Evolutionary conservation across 2,329 filamentous ascomycete genomes (phyloP).

Genomic region (Ceratocystis alfenasii): DNA sequence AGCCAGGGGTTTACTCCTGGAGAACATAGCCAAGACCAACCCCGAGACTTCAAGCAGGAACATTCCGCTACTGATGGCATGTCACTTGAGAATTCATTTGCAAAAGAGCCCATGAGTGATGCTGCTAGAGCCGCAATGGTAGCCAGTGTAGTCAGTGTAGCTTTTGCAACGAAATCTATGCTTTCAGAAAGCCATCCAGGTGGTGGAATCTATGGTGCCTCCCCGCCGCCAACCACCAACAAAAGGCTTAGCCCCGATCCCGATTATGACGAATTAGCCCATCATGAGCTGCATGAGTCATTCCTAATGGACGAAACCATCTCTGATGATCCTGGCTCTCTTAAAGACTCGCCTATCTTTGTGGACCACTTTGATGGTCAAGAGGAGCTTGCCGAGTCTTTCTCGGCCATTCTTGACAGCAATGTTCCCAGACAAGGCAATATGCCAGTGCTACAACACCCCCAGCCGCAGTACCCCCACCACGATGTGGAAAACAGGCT

Average conservation of each 20-base stretch:
- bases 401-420: conserved; percentile 22
- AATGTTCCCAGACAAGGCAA: conserved; percentile 16
- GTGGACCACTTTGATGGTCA: conserved; percentile 3
- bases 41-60: neutral
- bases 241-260: conserved; percentile 10
- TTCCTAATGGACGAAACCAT: neutral
- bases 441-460: neutral
- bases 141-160: conserved; percentile 19
- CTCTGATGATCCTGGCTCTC: neutral
- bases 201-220: conserved; percentile 10
- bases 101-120: conserved; percentile 5
- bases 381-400: conserved; percentile 24
- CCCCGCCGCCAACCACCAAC: neutral
- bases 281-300: conserved; percentile 8
- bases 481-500: conserved; percentile 12
- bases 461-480: neutral
- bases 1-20: neutral
- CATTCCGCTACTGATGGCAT: no score
- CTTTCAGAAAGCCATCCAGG: conserved; percentile 15
- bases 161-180: conserved; percentile 20
- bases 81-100: neutral
- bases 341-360: conserved; percentile 15
- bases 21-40: neutral
- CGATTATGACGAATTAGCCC: conserved; percentile 18
- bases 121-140: conserved; percentile 21